Percentiles rank a stretch among this genome's conserved stretches.
These are phyloP conservation scores for Luffa acutangula DNA, from an alignment of 306 rosid genomes.

Conservation along the genomic window DNA sequence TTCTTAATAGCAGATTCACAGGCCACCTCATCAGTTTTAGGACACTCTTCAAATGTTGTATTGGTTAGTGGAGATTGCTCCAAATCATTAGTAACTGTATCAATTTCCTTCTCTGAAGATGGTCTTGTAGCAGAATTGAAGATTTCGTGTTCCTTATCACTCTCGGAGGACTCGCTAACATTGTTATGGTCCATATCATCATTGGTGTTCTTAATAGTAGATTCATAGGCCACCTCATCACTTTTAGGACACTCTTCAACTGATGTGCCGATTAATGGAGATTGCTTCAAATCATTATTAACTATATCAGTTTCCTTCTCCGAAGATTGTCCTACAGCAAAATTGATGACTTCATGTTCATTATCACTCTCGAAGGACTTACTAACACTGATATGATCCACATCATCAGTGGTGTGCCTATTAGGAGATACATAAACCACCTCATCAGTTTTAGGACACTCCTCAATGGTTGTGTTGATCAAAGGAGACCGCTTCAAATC, in stretches of 20 bases:
- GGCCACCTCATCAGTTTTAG: conserved; percentile 13
- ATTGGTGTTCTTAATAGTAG: conserved; percentile 18
- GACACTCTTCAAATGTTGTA: conserved; percentile 16
- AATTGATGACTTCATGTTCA: conserved; percentile 25
- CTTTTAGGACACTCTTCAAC: conserved; percentile 19
- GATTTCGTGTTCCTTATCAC: conserved; percentile 20
- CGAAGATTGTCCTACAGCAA: conserved; percentile 17
- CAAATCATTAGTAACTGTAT: conserved; percentile 26
- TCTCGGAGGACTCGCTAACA: conserved; percentile 11
- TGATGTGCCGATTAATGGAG: conserved; percentile 8
- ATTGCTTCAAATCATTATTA: conserved; percentile 23
- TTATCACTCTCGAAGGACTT: conserved; percentile 9
- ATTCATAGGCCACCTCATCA: conserved; percentile 14
- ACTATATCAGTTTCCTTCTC: conserved; percentile 18
- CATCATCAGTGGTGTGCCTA: conserved; percentile 12
- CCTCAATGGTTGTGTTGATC: conserved; percentile 3
- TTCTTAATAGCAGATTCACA: conserved; percentile 20
- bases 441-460: conserved; percentile 19
- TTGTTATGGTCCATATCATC: conserved; percentile 14
- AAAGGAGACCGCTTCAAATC: conserved; percentile 18
- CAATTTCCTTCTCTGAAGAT: conserved; percentile 16
- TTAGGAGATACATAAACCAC: conserved; percentile 16
- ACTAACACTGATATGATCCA: conserved; percentile 8
- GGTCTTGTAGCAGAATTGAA: conserved; percentile 16
- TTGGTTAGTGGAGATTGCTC: conserved; percentile 9